phyloP scores from a whole-genome alignment of 2,329 filamentous ascomycete genomes.

The Pestalotiopsis sp. region DNA sequence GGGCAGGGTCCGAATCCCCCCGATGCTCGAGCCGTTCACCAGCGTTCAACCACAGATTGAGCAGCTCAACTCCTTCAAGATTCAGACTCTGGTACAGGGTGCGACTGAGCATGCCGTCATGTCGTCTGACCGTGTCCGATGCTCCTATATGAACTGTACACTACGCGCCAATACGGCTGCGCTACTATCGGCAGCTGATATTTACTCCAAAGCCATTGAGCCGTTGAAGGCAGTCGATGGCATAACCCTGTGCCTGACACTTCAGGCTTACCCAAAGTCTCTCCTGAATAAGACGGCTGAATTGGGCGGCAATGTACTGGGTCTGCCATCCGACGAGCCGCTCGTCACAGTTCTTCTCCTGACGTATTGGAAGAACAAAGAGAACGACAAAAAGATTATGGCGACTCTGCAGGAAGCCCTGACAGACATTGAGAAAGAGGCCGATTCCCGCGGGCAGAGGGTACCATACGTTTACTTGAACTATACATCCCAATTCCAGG shows the following conservation, averaged over 20 bases:
- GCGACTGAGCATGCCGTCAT: not conserved
- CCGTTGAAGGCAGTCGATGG: not conserved
- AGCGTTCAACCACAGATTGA: not conserved
- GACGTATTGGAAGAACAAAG: not conserved
- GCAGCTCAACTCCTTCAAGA: not conserved
- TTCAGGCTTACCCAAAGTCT: not conserved
- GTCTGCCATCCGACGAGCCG: not conserved
- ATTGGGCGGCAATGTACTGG: not conserved
- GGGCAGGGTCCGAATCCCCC: not conserved
- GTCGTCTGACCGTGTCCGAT: not conserved
- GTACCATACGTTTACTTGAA: constrained; percentile 18
- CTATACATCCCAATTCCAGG: constrained; percentile 19
- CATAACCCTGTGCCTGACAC: not conserved
- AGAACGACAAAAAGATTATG: not conserved
- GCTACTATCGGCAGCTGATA: not conserved
- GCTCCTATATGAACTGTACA: not conserved
- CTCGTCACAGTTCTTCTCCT: not conserved
- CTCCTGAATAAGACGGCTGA: not conserved
- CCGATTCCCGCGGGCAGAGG: not conserved
- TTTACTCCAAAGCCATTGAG: not conserved
- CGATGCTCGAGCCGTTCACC: not conserved
- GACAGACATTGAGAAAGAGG: not conserved
- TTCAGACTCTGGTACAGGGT: not conserved
- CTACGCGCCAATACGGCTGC: not conserved
- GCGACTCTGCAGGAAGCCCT: not conserved